Evolutionary conservation across 768 basidiomycete genomes (phyloP), one percentile per base, ranked within the genome.

Genomic region (Panaeolus papilionaceus): DNA sequence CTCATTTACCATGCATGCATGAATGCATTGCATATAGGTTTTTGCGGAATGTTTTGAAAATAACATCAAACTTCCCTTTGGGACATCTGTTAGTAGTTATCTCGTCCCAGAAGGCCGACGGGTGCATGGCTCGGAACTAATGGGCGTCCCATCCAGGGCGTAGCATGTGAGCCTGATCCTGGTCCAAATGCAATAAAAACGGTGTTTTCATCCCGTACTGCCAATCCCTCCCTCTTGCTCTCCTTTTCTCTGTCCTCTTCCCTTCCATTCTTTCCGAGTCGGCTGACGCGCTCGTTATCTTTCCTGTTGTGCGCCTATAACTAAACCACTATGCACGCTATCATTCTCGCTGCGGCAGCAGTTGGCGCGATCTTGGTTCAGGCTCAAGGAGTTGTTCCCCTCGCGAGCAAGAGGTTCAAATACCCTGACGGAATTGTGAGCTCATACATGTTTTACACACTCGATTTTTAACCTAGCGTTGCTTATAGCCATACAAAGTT

Each of bases 401-500:
- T 58, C 11, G 54, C 28, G 11, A 58, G 54, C 16, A 58, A 58
- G 54, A 28, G 28, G 54, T 58, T 58, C 14, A 58, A 33, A n/a
- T 58, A 58, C 28, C 54, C 54, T 3, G 28, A 28, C 6, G 54
- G 28, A 58, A 58, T 58, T 33, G 54, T 33, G 6, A 33, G 54
- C n/a, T 14, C 28, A 9, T 9, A 6, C 47, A 6, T 44, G 1
- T 44, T 44, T 3, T 40, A 40, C 14, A 10, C 9, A 40, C 4
- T 2, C 9, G 39, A 10, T 0, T 4, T 40, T 45, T 45, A 45
- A 45, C 4, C 18, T 20, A 45, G 16, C 18, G 11, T 26, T 6
- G 9, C 2, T 8, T 10, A n/a, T 64, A 82, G 79, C 79, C 79
- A 0, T 78, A 79, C 66, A 71, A 79, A 72, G 81, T 79, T 33